Evolutionary conservation across 2,329 filamentous ascomycete genomes (phyloP), one percentile per base, ranked within the genome.

Genomic region (Colletotrichum echinochloae): DNA sequence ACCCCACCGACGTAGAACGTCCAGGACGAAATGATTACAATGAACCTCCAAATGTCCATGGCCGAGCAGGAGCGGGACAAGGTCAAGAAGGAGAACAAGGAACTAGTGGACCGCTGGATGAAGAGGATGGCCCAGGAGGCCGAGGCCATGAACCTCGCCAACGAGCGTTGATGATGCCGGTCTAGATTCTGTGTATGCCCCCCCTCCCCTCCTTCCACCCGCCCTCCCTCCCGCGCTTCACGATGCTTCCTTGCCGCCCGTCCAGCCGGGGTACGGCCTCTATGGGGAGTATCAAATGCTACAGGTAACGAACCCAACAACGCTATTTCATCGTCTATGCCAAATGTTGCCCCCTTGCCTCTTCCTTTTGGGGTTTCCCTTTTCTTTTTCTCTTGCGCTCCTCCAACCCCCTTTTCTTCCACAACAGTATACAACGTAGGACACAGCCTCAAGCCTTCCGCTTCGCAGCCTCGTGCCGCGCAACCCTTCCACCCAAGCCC

Each of bases 81-180:
- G 80, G 83, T 97, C 73, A 89, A 90, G 78, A 87, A 86, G 70
- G 96, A 98, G 79, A 98, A 98, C 78, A 91, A 93, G 77, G 93
- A 97, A 74, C 85, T 99, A 65, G 90, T 98, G 63, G 92, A 94
- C 79, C 87, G 96, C 65, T 98, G 95, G 94, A 95, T 98, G 92
- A 90, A 89, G 77, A 87, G 92, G 73, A 96, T 96, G 88, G 92
- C 91, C 5, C 88, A 91, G 78, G 95, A 98, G 83, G 95, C 93
- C 14, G 93, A 96, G 66, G 91, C 89, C 73, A 95, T 97, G 91
- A 98, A 98, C 77, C 80, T 85, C 60, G 85, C 87, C 71, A 89
- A 88, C 77, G 87, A 89, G 74, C 83, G 62, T 37, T 72, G 70
- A 72, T 28, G 44, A 55, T 51, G 49, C 60, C 51, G 41, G 41